These are phyloP conservation scores for Ceratocystis destructans DNA, from an alignment of 2,329 filamentous ascomycete genomes.

Conservation along the genomic window DNA sequence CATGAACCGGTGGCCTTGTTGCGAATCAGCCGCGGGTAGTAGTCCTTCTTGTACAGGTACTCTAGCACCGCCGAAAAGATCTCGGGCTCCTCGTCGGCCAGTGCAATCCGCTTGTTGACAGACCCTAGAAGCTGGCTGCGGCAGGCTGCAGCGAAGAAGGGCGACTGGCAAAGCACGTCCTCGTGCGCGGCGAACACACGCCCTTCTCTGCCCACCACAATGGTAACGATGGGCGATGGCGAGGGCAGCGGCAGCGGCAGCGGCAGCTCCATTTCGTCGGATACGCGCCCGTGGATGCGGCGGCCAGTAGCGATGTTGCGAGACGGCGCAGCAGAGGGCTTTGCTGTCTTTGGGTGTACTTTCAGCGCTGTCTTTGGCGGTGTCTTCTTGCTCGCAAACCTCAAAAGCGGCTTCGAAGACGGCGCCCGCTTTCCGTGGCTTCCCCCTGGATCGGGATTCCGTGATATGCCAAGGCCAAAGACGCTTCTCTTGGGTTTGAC, in stretches of 20 bases:
- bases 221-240: conserved; percentile 65
- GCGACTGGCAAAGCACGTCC: conserved; percentile 74
- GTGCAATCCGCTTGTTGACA: conserved; percentile 55
- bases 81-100: conserved; percentile 68
- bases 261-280: conserved; percentile 30
- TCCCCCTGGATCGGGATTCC: not conserved
- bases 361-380: not conserved
- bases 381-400: not conserved
- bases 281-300: conserved; percentile 25
- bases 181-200: conserved; percentile 91
- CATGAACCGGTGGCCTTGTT: conserved; percentile 77
- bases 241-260: conserved; percentile 29
- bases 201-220: conserved; percentile 70
- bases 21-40: conserved; percentile 77
- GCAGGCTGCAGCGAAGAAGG: conserved; percentile 64
- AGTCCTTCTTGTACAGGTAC: conserved; percentile 94
- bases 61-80: conserved; percentile 88
- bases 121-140: conserved; percentile 56
- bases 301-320: not conserved
- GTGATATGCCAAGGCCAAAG: not conserved
- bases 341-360: not conserved
- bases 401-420: not conserved
- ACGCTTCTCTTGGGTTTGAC: conserved; percentile 56
- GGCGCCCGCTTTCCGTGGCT: not conserved
- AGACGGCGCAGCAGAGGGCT: not conserved